These are phyloP conservation scores for Fomitopsis schrenkii DNA, from an alignment of 1,284 basidiomycete genomes.

Conservation along the genomic window DNA sequence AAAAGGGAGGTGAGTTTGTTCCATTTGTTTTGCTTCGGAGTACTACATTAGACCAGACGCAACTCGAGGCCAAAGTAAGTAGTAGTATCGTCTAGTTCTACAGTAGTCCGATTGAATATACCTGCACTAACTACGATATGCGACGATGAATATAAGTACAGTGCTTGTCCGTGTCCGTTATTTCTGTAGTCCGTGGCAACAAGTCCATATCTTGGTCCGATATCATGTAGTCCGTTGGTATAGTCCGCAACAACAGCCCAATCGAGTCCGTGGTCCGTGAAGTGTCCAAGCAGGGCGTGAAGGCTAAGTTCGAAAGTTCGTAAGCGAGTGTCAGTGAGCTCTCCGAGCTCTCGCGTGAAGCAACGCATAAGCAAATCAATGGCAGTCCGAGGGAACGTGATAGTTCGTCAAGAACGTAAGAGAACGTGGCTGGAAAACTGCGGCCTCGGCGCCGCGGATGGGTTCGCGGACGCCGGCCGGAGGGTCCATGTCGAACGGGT, in stretches of 20 bases:
- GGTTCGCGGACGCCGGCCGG: background rate
- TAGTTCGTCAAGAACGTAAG: constrained; percentile 21
- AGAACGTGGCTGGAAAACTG: background rate
- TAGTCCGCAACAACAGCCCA: constrained; percentile 1
- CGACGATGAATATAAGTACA: constrained; percentile 5
- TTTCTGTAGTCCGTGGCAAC: background rate
- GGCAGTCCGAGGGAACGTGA: constrained; percentile 8
- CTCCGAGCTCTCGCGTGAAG: constrained; percentile 7
- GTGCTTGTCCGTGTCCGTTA: constrained; percentile 5
- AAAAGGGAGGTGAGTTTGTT: background rate
- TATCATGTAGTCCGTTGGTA: constrained; percentile 1
- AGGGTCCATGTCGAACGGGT: background rate
- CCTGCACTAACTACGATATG: background rate
- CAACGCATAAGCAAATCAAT: constrained; percentile 1
- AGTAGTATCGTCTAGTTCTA: constrained; percentile 9
- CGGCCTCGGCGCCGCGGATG: background rate
- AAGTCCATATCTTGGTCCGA: background rate
- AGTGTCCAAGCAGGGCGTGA: constrained; percentile 7
- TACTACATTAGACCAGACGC: background rate
- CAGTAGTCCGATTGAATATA: constrained; percentile 4
- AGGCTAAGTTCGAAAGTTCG: constrained; percentile 1
- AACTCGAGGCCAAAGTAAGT: background rate
- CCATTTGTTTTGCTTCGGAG: background rate
- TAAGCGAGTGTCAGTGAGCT: constrained; percentile 2
- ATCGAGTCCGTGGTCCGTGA: constrained; percentile 1